Base-by-base conservation (phyloP, 371 early-diverging fungal species). In the Syncephalastrum contaminatum region DNA sequence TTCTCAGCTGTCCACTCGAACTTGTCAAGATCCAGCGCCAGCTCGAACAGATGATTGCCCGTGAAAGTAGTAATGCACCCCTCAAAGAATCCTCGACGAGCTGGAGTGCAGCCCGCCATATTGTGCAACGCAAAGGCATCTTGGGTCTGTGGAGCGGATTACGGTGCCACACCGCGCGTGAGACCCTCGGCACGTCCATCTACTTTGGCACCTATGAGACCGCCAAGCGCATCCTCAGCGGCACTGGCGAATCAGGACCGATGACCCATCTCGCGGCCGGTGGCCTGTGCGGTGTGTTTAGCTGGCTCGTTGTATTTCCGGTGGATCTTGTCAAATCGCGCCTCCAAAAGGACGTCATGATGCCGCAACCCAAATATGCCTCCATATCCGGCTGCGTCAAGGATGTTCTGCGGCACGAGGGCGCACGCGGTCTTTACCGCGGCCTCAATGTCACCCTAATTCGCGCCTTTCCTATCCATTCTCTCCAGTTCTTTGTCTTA, bases 401-500 rank as follows among this genome's bases (percentile, higher is more conserved):
- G 41, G 67, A 76, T 41, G 81, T 88, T 8, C 69, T 80, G 45
- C 57, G 63, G 15, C 77, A 72, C 16, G 68, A 77, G 24, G 90
- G 90, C 0, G 20, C 84, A 25, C 60, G 75, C 2, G 86, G 86
- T 0, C 65, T 92, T 4, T 92, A 92, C 60, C 76, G 85, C 20
- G 93, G 93, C 3, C 62, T 92, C 1, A 80, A 80, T 5, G 88
- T 90, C 14, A 89, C 89, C 21, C 72, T 91, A 8, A 72, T 91
- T 22, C 73, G 93, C 10, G 91, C 92, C 14, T 87, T 91, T 55
- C 93, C 93, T 6, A 83, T 92, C 54, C 93, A 92, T 66, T 84
- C 88, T 6, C 71, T 92, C 21, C 89, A 89, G 64, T 89, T 91
- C 74, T 71, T 88, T 10, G 89, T 91, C 10, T 21, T 58, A 18